Conservation (phyloP, 768 basidiomycete genomes). For the Termitomyces sp. region DNA sequence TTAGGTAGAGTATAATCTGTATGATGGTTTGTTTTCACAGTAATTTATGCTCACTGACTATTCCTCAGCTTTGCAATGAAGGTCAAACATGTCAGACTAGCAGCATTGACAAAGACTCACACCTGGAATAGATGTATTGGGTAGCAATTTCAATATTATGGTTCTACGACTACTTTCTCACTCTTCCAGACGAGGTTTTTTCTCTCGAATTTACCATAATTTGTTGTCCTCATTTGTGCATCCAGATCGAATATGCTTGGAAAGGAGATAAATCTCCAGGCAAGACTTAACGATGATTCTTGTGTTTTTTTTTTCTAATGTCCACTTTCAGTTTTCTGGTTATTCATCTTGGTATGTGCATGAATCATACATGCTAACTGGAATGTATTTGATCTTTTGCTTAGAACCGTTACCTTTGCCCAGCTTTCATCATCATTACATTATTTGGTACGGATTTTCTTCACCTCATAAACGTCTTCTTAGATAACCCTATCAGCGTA, state of each 20-base stretch:
- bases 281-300: no score
- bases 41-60: not conserved
- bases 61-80: conserved; percentile 5
- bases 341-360: conserved; percentile 2
- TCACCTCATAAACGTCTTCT: no score
- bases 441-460: conserved; percentile 10
- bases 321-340: conserved; percentile 13
- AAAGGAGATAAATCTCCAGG: not conserved
- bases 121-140: conserved; percentile 7
- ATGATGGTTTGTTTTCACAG: no score
- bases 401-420: conserved; percentile 16
- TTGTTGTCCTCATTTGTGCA: no score
- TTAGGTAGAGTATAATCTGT: no score
- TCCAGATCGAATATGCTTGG: conserved; percentile 7
- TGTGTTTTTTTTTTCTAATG: no score
- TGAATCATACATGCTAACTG: no score
- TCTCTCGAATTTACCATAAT: no score
- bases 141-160: conserved; percentile 14
- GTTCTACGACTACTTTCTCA: conserved; percentile 14
- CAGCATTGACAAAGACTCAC: not conserved
- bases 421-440: conserved; percentile 12
- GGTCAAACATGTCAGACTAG: not conserved
- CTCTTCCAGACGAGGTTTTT: conserved; percentile 11
- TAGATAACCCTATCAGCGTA: conserved; percentile 5
- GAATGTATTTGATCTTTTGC: no score